A percentile compares a stretch with the other conserved stretches of the same genome.
Conservation (phyloP, 148 eudicot genomes). For the Pharnaceum exiguum region DNA sequence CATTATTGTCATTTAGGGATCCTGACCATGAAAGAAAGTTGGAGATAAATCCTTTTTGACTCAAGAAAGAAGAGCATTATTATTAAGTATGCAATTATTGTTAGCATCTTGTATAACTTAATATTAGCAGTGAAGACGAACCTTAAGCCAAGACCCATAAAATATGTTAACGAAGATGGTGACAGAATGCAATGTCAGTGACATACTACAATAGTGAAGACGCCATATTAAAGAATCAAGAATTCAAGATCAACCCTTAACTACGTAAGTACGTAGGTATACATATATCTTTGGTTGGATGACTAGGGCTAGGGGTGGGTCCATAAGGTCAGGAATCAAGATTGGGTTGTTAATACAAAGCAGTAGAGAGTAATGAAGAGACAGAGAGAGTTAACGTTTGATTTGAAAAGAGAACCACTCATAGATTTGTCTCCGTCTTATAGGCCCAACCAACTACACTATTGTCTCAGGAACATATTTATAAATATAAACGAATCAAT, state of each 20-base stretch:
- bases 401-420: conserved; percentile 28
- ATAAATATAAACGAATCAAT: neutral
- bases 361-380: neutral
- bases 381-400: conserved; percentile 6
- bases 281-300: no score
- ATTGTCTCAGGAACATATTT: conserved; percentile 1
- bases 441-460: conserved; percentile 24
- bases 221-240: no score
- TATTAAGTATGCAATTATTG: conserved; percentile 21
- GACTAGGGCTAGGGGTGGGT: no score
- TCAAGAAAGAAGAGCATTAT: neutral
- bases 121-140: conserved; percentile 10
- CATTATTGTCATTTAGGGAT: no score
- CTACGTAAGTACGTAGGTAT: neutral
- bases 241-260: conserved; percentile 4
- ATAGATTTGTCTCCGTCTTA: conserved; percentile 18
- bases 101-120: conserved; percentile 5
- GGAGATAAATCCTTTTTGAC: conserved; percentile 10
- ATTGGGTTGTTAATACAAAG: neutral
- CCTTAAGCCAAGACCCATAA: conserved; percentile 4
- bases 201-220: neutral
- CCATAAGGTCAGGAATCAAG: neutral
- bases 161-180: conserved; percentile 23
- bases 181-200: conserved; percentile 17
- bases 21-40: no score